phyloP scores from a whole-genome alignment of 306 rosid genomes.

The Rosa chinensis region DNA sequence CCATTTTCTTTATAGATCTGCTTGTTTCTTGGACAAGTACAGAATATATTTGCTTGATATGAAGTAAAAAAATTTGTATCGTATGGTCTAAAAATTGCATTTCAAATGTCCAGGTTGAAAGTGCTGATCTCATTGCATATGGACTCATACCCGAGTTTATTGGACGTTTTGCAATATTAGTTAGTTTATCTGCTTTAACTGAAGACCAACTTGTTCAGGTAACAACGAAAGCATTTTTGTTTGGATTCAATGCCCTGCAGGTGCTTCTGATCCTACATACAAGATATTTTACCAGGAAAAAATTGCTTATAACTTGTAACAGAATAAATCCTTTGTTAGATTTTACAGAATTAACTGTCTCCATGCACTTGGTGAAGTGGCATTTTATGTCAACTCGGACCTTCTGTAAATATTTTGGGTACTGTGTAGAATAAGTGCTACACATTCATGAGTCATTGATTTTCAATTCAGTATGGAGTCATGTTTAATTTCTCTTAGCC shows the following conservation, averaged over 20 bases:
- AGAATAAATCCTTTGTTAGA: background rate
- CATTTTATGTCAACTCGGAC: background rate
- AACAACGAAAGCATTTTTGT: conserved; percentile 17
- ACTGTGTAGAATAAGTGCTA: background rate
- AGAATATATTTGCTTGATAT: background rate
- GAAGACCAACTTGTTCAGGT: conserved; percentile 96
- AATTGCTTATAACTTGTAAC: background rate
- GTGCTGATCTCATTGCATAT: conserved; percentile 91
- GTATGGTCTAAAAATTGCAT: conserved; percentile 21
- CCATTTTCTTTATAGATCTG: background rate
- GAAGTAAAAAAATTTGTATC: background rate
- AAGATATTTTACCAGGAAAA: background rate
- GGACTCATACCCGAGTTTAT: conserved; percentile 99
- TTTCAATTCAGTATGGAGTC: background rate
- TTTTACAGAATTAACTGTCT: background rate
- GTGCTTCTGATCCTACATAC: background rate
- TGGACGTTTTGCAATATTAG: conserved; percentile 93
- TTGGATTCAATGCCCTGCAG: background rate
- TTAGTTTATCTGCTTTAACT: conserved; percentile 83
- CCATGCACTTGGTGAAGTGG: background rate
- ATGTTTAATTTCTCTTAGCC: background rate
- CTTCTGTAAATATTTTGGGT: background rate
- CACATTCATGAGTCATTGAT: background rate
- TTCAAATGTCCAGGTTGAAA: conserved; percentile 73
- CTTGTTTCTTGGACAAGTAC: background rate